Evolutionary conservation across 345 rosid genomes (phyloP).

Genomic region (Anacardium occidentale): DNA sequence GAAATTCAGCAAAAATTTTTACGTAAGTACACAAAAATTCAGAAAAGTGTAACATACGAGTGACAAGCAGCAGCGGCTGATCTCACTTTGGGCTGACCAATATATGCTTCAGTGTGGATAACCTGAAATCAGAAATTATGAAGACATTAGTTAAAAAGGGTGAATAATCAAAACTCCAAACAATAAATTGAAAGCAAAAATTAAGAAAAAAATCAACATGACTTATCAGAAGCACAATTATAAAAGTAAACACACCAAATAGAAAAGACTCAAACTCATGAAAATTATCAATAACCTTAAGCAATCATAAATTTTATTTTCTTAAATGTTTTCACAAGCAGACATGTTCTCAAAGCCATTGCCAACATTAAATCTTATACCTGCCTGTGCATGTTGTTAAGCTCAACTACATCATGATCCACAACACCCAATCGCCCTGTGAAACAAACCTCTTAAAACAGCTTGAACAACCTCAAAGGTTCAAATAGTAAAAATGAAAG

Average conservation of each 20-base stretch:
- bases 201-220: neutral
- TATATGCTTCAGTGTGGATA: conserved; percentile 89
- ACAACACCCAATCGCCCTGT: conserved; percentile 88
- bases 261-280: too few species aligned
- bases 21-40: neutral
- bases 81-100: conserved; percentile 87
- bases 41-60: conserved; percentile 46
- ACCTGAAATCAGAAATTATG: conserved; percentile 41
- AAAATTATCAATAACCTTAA: neutral
- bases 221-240: too few species aligned
- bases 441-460: conserved; percentile 12
- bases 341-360: neutral
- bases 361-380: conserved; percentile 32
- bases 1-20: neutral
- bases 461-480: neutral
- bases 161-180: neutral
- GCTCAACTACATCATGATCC: conserved; percentile 93
- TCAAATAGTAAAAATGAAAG: neutral
- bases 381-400: conserved; percentile 98
- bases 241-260: too few species aligned
- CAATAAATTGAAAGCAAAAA: too few species aligned
- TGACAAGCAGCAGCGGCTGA: conserved; percentile 90
- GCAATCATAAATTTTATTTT: neutral
- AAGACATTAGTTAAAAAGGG: neutral
- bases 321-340: neutral